Evolutionary conservation across 345 rosid genomes (phyloP).

Genomic region (Populus alba): DNA sequence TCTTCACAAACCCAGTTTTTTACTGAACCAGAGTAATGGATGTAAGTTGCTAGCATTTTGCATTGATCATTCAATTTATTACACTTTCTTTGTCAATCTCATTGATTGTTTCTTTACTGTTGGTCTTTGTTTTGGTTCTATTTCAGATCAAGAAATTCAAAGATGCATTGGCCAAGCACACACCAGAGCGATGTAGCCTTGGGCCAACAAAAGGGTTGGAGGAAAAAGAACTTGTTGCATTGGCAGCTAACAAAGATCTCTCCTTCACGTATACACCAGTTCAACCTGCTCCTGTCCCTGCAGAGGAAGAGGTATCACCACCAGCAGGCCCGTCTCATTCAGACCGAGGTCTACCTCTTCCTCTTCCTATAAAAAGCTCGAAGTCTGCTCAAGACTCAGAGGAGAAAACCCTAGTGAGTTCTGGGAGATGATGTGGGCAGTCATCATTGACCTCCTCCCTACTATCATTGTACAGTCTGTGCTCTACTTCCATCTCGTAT

Average conservation of each 20-base stretch:
- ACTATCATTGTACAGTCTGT: conserved; percentile 26
- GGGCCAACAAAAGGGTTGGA: conserved; percentile 80
- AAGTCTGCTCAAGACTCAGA: conserved; percentile 23
- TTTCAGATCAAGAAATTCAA: conserved; percentile 84
- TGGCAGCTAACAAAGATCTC: conserved; percentile 80
- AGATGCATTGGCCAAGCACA: conserved; percentile 85
- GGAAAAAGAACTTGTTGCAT: conserved; percentile 83
- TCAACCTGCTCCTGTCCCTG: conserved; percentile 30
- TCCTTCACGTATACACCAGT: conserved; percentile 58
- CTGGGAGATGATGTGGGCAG: conserved; percentile 40
- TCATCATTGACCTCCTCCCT: conserved; percentile 7
- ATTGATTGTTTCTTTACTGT: neutral
- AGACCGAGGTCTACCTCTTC: conserved; percentile 14
- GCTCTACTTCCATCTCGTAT: conserved; percentile 3
- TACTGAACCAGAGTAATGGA: neutral
- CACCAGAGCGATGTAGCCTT: conserved; percentile 73
- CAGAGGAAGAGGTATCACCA: conserved; percentile 21
- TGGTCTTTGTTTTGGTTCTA: neutral
- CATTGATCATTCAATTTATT: neutral
- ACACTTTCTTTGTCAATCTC: neutral
- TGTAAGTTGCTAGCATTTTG: neutral
- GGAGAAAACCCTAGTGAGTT: conserved; percentile 39
- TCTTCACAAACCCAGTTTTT: neutral
- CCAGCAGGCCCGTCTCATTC: conserved; percentile 21
- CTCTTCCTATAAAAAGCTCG: conserved; percentile 10